Evolutionary conservation across 2,329 filamentous ascomycete species (phyloP).

Genomic region (Dendryphion nanum): DNA sequence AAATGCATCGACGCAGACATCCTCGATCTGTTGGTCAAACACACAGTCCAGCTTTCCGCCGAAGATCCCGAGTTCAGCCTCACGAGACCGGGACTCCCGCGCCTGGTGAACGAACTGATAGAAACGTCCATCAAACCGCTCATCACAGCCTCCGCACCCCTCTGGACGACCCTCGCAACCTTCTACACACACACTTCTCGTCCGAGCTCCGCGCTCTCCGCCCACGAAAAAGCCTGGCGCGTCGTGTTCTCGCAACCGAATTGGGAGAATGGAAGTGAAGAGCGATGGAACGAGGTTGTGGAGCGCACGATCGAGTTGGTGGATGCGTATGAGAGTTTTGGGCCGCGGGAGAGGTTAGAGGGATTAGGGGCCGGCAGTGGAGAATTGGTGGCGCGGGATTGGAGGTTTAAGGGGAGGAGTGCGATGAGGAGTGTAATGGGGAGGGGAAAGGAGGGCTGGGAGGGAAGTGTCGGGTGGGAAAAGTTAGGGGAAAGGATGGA

Average conservation of each 20-base stretch:
- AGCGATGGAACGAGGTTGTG: slow-evolving; percentile 71
- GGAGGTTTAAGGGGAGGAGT: slow-evolving; percentile 85
- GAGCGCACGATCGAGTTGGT: slow-evolving; percentile 78
- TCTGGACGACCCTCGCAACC: slow-evolving; percentile 74
- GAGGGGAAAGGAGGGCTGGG: slow-evolving; percentile 78
- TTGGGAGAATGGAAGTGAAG: slow-evolving; percentile 57
- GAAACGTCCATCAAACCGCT: slow-evolving; percentile 75
- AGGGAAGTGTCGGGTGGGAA: slow-evolving; percentile 69
- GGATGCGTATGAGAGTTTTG: slow-evolving; percentile 76
- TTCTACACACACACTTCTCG: slow-evolving; percentile 72
- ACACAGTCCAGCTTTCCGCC: slow-evolving; percentile 55
- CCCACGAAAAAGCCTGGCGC: slow-evolving; percentile 88
- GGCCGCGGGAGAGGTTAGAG: slow-evolving; percentile 49
- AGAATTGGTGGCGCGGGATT: slow-evolving; percentile 70
- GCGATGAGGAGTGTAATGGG: slow-evolving; percentile 82
- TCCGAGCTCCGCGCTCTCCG: slow-evolving; percentile 71
- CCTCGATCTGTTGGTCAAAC: slow-evolving; percentile 68
- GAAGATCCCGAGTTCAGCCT: slow-evolving; percentile 40
- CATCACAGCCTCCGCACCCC: slow-evolving; percentile 73
- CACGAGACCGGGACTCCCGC: slow-evolving; percentile 50
- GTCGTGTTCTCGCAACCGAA: slow-evolving; percentile 59
- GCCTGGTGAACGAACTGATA: slow-evolving; percentile 68
- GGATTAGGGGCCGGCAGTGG: slow-evolving; percentile 49
- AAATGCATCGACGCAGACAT: slow-evolving; percentile 74
- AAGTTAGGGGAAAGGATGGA: slow-evolving; percentile 53